Evolutionary conservation across 1,284 basidiomycete species (phyloP), one percentile per base, ranked within the genome.

Genomic region (Cystobasidium sp.): DNA sequence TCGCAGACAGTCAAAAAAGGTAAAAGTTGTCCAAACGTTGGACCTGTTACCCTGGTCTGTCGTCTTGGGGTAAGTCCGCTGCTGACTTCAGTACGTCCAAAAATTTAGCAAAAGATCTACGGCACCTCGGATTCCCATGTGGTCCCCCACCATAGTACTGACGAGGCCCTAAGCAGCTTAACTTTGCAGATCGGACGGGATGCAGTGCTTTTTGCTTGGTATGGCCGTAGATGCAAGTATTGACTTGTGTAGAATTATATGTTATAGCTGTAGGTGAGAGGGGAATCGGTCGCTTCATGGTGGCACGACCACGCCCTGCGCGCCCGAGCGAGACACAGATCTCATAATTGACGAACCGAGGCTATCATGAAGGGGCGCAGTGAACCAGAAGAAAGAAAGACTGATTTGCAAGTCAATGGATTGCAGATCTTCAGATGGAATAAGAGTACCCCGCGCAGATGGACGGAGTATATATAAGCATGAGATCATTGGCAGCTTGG

Each of bases 141-240:
- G 64, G 64, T 66, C 64, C 64, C 64, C 64, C 64, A 66, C 64
- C 64, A 66, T 66, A 66, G 64, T 66, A 66, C 64, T 66, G 64
- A 66, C 64, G 64, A 66, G 46, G 64, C 64, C 64, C 64, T 66
- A 66, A 66, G 64, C 64, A 66, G 64, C 64, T 66, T 66, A 66
- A 66, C 64, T 55, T 67, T 67, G 65, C 49, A 67, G 49, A 67
- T 55, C 49, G 51, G 65, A 67, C 65, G 65, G 65, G 65, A 67
- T 67, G 65, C 65, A 67, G 65, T 67, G 65, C 65, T 67, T 67
- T 53, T 67, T 67, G 65, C 65, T 67, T 67, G 65, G 65, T 67
- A 67, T 67, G 65, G 65, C 65, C 65, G 65, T 67, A 67, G 65
- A 67, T 67, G 47, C n/a, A 47, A 31, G 10, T 44, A 37, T 5